A percentile compares a stretch with the other conserved stretches of the same genome.
Conservation (phyloP, 1,284 basidiomycete genomes). For the Vanrija humicola region DNA sequence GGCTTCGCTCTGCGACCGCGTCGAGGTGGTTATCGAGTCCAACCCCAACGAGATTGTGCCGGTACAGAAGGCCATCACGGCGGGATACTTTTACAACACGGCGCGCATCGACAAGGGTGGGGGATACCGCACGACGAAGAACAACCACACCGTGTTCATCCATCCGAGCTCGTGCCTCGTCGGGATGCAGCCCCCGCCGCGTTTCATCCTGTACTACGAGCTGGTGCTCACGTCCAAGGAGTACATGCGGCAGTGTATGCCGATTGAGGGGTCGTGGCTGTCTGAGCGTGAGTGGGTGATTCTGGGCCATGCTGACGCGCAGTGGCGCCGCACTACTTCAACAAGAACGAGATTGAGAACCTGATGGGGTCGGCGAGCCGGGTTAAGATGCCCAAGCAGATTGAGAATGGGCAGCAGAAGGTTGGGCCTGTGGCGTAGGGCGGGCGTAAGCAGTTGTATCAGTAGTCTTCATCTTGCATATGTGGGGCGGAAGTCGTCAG, state of each 20-base stretch:
- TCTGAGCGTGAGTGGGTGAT: conserved; percentile 65
- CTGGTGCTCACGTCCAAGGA: conserved; percentile 57
- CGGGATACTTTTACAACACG: conserved; percentile 96
- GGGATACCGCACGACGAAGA: conserved; percentile 90
- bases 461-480: no score
- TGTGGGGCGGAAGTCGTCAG: no score
- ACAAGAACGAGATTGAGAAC: conserved; percentile 78
- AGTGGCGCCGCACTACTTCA: conserved; percentile 95
- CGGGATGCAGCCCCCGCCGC: conserved; percentile 89
- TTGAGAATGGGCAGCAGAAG: conserved; percentile 6
- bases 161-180: conserved; percentile 94
- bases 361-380: conserved; percentile 63
- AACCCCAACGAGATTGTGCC: conserved; percentile 91
- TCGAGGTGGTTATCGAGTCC: conserved; percentile 82
- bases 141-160: conserved; percentile 90
- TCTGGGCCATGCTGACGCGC: conserved; percentile 3
- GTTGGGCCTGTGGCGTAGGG: neutral
- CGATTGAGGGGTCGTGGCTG: conserved; percentile 91
- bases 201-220: conserved; percentile 90
- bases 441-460: no score
- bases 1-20: conserved; percentile 89
- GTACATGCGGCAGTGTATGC: conserved; percentile 82
- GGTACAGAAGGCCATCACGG: conserved; percentile 88
- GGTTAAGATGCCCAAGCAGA: conserved; percentile 81
- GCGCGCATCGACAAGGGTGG: conserved; percentile 84